phyloP scores from a whole-genome alignment of 306 rosid species.

The Quercus ilex region DNA sequence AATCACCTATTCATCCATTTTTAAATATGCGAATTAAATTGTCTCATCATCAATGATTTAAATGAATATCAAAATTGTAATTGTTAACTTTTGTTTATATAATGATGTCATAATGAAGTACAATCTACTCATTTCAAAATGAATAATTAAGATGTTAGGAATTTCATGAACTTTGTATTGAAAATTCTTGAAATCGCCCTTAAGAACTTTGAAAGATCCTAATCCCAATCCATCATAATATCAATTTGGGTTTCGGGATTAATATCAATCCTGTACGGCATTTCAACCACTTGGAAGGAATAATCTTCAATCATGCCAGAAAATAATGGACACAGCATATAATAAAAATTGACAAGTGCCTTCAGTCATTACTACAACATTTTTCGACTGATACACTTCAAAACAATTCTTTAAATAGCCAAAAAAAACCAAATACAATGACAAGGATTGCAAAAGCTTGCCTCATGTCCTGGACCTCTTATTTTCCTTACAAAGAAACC shows the following conservation, averaged over 20 bases:
- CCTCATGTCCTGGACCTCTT: conserved; percentile 48
- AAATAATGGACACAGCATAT: conserved; percentile 1
- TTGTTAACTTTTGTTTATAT: no score
- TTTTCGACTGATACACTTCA: conserved; percentile 8
- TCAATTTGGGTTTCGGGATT: neutral
- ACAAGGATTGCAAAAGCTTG: conserved; percentile 38
- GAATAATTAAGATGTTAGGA: no score
- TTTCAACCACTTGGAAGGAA: neutral
- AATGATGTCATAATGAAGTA: no score
- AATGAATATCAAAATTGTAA: no score
- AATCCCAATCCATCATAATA: neutral
- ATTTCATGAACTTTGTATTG: no score
- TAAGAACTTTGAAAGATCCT: no score
- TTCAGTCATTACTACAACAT: conserved; percentile 22
- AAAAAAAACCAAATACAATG: conserved; percentile 33
- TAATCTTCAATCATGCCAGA: neutral
- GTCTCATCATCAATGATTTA: no score
- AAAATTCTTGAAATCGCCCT: no score
- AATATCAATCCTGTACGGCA: neutral
- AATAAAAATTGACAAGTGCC: conserved; percentile 25
- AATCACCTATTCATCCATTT: no score
- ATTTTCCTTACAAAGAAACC: conserved; percentile 64
- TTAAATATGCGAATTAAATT: no score
- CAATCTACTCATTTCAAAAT: no score
- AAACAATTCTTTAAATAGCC: conserved; percentile 24